Conservation (phyloP, 2,329 filamentous ascomycete species). For the Drechslera avenae region DNA sequence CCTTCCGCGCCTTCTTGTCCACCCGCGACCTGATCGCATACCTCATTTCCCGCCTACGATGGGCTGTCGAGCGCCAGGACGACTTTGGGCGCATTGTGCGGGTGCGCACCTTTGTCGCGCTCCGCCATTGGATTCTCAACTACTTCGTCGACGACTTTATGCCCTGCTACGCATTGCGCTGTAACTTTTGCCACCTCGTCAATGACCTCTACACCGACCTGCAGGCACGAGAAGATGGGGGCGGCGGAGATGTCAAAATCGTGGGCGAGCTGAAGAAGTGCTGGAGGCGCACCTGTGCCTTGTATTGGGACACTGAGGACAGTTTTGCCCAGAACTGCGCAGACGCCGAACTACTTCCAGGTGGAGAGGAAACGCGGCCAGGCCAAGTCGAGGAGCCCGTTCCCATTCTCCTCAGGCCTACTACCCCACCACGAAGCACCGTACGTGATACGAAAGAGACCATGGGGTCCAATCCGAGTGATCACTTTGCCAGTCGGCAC, state of each 20-base stretch:
- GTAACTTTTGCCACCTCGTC: constrained; percentile 78
- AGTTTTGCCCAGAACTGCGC: constrained; percentile 64
- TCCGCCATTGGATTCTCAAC: constrained; percentile 97
- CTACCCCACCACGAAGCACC: constrained; percentile 32
- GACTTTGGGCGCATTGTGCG: constrained; percentile 92
- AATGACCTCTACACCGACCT: constrained; percentile 66
- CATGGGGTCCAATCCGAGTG: constrained; percentile 44
- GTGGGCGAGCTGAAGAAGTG: constrained; percentile 94
- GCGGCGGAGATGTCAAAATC: constrained; percentile 77
- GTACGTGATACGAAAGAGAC: constrained; percentile 42
- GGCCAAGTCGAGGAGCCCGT: constrained; percentile 30
- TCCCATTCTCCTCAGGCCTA: constrained; percentile 18
- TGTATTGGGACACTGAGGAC: constrained; percentile 83
- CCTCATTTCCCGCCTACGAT: constrained; percentile 81
- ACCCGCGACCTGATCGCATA: constrained; percentile 77
- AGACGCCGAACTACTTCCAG: constrained; percentile 73
- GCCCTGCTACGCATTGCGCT: constrained; percentile 72
- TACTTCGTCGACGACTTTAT: constrained; percentile 97
- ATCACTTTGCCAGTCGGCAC: constrained; percentile 45
- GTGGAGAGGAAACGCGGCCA: constrained; percentile 64
- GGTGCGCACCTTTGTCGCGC: constrained; percentile 91
- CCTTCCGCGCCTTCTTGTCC: constrained; percentile 85
- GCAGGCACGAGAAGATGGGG: constrained; percentile 56
- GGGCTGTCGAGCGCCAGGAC: constrained; percentile 80
- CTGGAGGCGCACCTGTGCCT: constrained; percentile 87